Base-by-base conservation (phyloP, 345 rosid species). In the Lagerstroemia speciosa region DNA sequence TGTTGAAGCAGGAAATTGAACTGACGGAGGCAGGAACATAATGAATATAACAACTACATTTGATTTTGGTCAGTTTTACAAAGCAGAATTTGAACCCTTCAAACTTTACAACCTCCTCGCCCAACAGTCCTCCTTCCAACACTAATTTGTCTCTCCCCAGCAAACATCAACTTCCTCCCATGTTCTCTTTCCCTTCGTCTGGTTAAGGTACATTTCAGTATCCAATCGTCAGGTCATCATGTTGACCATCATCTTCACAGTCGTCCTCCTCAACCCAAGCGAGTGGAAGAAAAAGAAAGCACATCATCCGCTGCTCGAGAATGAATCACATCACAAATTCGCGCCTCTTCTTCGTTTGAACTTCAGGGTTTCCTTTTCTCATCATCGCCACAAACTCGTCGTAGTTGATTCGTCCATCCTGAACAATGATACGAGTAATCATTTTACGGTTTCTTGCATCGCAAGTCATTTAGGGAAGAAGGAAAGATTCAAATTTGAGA, bases 311-410 rank as follows among this genome's bases (percentile, higher is more conserved):
- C 70, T 67, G 53, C 20, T 33, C 61, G 34, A n/a, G n/a, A n/a
- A 14, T 60, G 1, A 3, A 55, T 83, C 77, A 78, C 53, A 81
- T 72, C 64, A 83, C 76, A 26, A 78, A 75, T 6, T 89, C 90
- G 16, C 99, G 97, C 69, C 99, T 81, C 81, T 89, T 94, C 83
- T 91, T 94, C 26, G 90, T 91, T 69, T 86, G 81, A 5, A 85
- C 84, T 66, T 89, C 96, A 0, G 86, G 89, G 75, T 86, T 94
- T 71, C 96, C 99, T 85, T 91, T 94, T 78, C 84, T 84, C 99
- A 94, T 94, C 97, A 94, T 94, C 2, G 96, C 95, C 71, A 88
- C 97, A 46, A 94, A 91, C 71, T 94, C 99, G 37, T 91, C 96
- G 29, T 94, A 91, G 80, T 91, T 89, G 73, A 94, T 88, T 67